Evolutionary conservation across 176 grass and related monocot genomes (phyloP), one percentile per base, ranked within the genome.

Genomic region (Bonia amplexicaulis): DNA sequence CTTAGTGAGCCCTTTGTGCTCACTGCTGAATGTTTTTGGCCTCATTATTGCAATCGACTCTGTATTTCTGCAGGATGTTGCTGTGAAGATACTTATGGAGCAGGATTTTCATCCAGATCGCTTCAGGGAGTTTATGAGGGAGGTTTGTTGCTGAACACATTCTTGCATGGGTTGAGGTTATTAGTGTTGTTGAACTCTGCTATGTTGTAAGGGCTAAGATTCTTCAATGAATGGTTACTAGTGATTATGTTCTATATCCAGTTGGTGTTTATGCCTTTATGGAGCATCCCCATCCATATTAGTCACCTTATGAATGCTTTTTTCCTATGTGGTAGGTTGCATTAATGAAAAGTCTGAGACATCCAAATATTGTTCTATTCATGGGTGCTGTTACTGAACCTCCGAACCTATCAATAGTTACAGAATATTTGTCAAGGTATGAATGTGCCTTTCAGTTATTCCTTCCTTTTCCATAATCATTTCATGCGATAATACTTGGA

Each of bases 61-160:
- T 77, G 35, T 85, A 82, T 66, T 82, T 60, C 64, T 46, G 45
- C 78, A 98, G 96, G 96, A 98, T 90, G 93, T 98, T 85, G 96
- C 93, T 45, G 96, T 98, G 72, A 98, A 98, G 84, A 95, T 95
- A 89, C 88, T 98, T 45, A 98, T 98, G 88, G 93, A 98, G 74
- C 96, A 98, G 84, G 96, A 98, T 92, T 98, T 95, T 58, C 96
- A 94, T 90, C 86, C 90, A 69, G 96, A 95, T 16, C 91, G 83
- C 22, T 73, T 98, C 22, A 93, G 89, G 41, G 96, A 98, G 57
- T 98, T 98, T 79, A 89, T 95, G 90, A 93, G 96, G 81, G 96
- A 98, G 96, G 96, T 98, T 65, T 80, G 80, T 68, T 87, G 35
- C 64, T 88, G 37, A 90, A 79, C 27, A 33, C 52, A 37, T 54